Conservation (phyloP, 1,284 basidiomycete genomes). For the Moesziomyces globuligerus region DNA sequence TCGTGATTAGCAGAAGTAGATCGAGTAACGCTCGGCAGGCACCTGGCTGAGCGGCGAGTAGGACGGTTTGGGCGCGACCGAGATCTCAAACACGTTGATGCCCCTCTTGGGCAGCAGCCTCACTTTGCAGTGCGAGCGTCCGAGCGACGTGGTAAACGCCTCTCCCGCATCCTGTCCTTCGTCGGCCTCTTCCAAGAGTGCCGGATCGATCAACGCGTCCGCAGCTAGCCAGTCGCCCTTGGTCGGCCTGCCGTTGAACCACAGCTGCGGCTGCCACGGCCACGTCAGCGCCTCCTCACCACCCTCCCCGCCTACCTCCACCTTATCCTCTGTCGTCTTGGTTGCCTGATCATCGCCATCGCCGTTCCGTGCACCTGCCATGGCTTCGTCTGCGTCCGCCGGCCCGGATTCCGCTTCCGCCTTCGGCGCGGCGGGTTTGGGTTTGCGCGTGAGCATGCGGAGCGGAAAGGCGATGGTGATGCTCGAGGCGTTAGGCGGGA, state of each 20-base stretch:
- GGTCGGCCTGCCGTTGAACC: slow-evolving; percentile 33
- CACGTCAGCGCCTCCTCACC: slow-evolving; percentile 6
- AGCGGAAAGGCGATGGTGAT: slow-evolving; percentile 37
- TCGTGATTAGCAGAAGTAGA: slow-evolving; percentile 40
- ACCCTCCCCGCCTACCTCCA: not conserved
- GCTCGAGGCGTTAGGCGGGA: slow-evolving; percentile 31
- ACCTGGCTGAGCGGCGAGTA: slow-evolving; percentile 8
- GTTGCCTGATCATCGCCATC: not conserved
- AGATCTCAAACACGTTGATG: slow-evolving; percentile 43
- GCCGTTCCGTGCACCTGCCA: slow-evolving; percentile 7
- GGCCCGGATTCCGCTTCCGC: not conserved
- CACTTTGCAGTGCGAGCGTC: slow-evolving; percentile 28
- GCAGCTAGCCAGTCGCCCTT: slow-evolving; percentile 16
- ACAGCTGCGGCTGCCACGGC: slow-evolving; percentile 34
- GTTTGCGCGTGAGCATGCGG: slow-evolving; percentile 14
- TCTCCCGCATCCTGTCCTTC: slow-evolving; percentile 1
- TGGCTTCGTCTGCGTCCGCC: slow-evolving; percentile 13
- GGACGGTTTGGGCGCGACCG: slow-evolving; percentile 9
- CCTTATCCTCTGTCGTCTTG: not conserved
- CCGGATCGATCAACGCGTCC: slow-evolving; percentile 17
- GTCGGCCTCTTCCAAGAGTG: slow-evolving; percentile 3
- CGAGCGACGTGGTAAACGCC: slow-evolving; percentile 1
- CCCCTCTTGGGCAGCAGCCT: slow-evolving; percentile 33
- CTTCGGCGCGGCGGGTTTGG: not conserved
- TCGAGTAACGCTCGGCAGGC: slow-evolving; percentile 31